A percentile compares a stretch with the other conserved stretches of the same genome.
These are phyloP conservation scores for Paramyrothecium roridum DNA, from an alignment of 2,329 filamentous ascomycete species.

Conservation along the genomic window DNA sequence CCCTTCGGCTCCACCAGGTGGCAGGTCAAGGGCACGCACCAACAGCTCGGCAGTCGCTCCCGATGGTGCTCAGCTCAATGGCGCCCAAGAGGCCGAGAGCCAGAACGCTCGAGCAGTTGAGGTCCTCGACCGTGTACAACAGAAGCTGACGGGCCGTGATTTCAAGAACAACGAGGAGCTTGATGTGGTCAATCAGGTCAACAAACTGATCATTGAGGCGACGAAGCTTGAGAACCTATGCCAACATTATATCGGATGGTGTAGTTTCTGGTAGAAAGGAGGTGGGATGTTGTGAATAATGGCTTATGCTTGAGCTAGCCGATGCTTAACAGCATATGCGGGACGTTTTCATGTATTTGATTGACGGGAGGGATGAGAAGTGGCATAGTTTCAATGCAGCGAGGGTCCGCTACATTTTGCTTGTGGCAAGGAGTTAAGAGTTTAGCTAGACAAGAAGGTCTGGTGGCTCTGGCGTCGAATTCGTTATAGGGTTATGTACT, in stretches of 20 bases:
- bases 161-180: slow-evolving; percentile 86
- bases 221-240: slow-evolving; percentile 97
- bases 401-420: not conserved
- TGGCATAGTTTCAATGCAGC: not conserved
- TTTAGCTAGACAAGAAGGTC: not conserved
- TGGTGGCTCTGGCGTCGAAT: not conserved
- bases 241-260: slow-evolving; percentile 99
- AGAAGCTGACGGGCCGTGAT: slow-evolving; percentile 92
- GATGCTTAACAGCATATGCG: not conserved
- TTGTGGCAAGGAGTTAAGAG: not conserved
- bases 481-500: not conserved
- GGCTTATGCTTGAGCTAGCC: not conserved
- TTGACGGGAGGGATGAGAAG: not conserved
- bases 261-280: slow-evolving; percentile 80
- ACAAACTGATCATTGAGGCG: slow-evolving; percentile 90
- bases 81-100: slow-evolving; percentile 61
- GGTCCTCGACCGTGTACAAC: slow-evolving; percentile 85
- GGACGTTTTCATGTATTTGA: not conserved
- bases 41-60: slow-evolving; percentile 50
- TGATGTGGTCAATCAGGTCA: slow-evolving; percentile 82
- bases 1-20: slow-evolving; percentile 42
- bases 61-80: slow-evolving; percentile 32
- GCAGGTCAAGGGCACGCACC: slow-evolving; percentile 54
- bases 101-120: slow-evolving; percentile 93
- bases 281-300: not conserved